Base-by-base conservation (phyloP, 345 rosid species). In the Noccaea caerulescens region DNA sequence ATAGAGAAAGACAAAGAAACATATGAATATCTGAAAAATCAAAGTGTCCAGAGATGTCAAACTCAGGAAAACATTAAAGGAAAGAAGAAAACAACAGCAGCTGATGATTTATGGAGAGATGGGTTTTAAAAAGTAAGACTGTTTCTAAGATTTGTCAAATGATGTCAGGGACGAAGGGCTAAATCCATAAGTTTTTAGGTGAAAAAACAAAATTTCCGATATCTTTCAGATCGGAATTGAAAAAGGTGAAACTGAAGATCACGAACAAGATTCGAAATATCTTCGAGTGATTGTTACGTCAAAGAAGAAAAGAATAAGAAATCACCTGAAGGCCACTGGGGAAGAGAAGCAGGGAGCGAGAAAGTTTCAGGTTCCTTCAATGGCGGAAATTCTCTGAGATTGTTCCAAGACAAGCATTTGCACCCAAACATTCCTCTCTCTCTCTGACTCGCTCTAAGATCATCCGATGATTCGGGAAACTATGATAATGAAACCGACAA, bases 251-350 rank as follows among this genome's bases (percentile, higher is more conserved):
- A 50, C 6, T 20, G 30, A 49, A 9, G 23, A 20, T 20, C 23
- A 20, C 23, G 23, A 57, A 16, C 4, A 11, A 56, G 41, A 55
- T 23, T 54, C 12, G 42, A 37, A 37, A 37, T 37, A 37, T 37
- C 2, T 37, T 33, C 5, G 11, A 34, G 34, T 20, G 23, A 20
- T 20, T 20, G 23, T 20, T 20, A 20, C 1, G 23, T 20, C 23
- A 20, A 50, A 10, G 12, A 50, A 8, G 12, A 16, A 30, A 0
- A 34, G 18, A 33, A 54, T 58, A 1, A 41, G 0, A n/a, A n/a
- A 20, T 23, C 66, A 92, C 98, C 98, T 41, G 67, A 78, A 71
- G 97, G 93, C 96, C 96, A 90, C 12, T 77, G 74, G 37, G 97
- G 92, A 55, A 88, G 67, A 6, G 92, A 76, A 46, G 86, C 41